Base-by-base conservation (phyloP, 495 filamentous ascomycete species). In the Aspergillus haitiensis region DNA sequence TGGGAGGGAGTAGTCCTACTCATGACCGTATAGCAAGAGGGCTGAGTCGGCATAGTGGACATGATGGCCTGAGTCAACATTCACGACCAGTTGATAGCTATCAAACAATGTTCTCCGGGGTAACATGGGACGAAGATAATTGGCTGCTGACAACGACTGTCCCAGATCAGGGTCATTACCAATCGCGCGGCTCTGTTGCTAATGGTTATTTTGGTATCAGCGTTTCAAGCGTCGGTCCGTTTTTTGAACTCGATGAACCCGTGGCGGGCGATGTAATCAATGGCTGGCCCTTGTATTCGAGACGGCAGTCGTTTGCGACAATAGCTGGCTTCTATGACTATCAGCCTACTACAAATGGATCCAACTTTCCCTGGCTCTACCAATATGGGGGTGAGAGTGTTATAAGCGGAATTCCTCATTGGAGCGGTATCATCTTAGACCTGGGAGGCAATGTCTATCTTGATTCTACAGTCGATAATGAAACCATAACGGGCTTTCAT, bases 351-450 rank as follows among this genome's bases (percentile, higher is more conserved):
- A 85, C 81, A 0, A 87, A 85, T 39, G 78, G 81, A 4, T 85
- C 83, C 7, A 93, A 93, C 66, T 91, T 87, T 64, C 76, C 76
- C 5, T 91, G 89, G 88, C 72, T 91, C 33, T 76, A 82, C 55
- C 82, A 90, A 62, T 87, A 89, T 67, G 89, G 88, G 13, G 81
- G 81, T 31, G 89, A 93, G 66, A 87, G 82, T 58, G 84, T 88
- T 18, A 91, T 92, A 63, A 84, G 82, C 45, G 89, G 89, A 40
- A 78, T 93, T 34, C 89, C 89, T 1, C 87, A 89, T 62, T 90
- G 84, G 84, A 72, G 73, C 40, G 85, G 85, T 9, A 68, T 90
- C 33, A 69, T 86, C 27, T 69, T 89, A 16, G 81, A 86, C 51
- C 73, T 87, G 34, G 84, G 82, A 16, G 71, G 77, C 21, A 70